These are phyloP conservation scores for Alliaria petiolata DNA, from an alignment of 345 rosid species.

Conservation along the genomic window DNA sequence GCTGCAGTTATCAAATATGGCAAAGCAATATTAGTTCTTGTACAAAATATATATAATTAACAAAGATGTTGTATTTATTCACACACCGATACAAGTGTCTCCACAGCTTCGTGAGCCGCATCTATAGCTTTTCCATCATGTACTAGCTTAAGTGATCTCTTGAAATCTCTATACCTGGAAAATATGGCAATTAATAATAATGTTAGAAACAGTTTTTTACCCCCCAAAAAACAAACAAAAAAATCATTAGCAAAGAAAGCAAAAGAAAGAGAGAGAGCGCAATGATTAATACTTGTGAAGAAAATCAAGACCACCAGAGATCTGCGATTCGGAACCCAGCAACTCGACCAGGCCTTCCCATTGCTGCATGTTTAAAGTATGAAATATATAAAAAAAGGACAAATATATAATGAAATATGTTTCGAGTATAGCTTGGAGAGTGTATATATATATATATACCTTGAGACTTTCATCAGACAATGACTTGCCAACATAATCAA, in stretches of 20 bases:
- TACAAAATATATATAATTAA: not conserved
- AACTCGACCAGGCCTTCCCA: slow-evolving; percentile 93
- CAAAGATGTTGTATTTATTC: not conserved
- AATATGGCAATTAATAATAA: not conserved
- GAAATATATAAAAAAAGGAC: not conserved
- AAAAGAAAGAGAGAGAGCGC: not conserved
- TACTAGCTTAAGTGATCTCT: slow-evolving; percentile 67
- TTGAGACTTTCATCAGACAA: slow-evolving; percentile 85
- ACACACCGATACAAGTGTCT: slow-evolving; percentile 73
- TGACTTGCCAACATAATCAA: slow-evolving; percentile 90
- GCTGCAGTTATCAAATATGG: slow-evolving; percentile 47
- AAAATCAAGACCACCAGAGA: slow-evolving; percentile 90
- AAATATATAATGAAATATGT: not conserved
- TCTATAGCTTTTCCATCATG: slow-evolving; percentile 51
- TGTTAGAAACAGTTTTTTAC: not conserved
- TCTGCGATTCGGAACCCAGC: slow-evolving; percentile 74
- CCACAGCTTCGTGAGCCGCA: slow-evolving; percentile 65
- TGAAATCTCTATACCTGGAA: slow-evolving; percentile 88
- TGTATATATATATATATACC: slow-evolving; percentile 46
- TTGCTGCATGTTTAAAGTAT: slow-evolving; percentile 52
- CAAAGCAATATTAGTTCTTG: not conserved
- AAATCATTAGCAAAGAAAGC: not conserved
- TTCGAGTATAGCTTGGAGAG: not conserved
- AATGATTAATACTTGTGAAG: slow-evolving; percentile 64
- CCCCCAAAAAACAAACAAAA: too few relatives aligned